These are phyloP conservation scores for Coniella vitis DNA, from an alignment of 2,329 filamentous ascomycete species.

Conservation along the genomic window DNA sequence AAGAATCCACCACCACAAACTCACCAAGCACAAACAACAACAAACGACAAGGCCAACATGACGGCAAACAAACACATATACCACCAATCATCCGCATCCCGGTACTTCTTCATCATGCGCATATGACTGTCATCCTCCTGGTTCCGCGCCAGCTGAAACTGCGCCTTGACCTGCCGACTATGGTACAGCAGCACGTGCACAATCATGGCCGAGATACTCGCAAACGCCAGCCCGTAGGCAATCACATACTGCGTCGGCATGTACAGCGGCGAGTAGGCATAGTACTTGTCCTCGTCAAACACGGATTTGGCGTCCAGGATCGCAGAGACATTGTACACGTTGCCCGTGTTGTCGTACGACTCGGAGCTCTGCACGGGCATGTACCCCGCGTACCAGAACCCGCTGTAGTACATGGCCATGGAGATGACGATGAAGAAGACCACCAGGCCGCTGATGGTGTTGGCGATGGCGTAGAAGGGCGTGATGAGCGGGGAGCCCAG, in stretches of 20 bases:
- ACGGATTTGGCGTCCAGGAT: slow-evolving; percentile 49
- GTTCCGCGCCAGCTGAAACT: slow-evolving; percentile 46
- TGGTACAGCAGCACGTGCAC: slow-evolving; percentile 51
- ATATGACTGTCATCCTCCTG: slow-evolving; percentile 55
- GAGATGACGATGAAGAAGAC: slow-evolving; percentile 52
- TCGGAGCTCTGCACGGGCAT: slow-evolving; percentile 54
- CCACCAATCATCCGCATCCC: slow-evolving; percentile 54
- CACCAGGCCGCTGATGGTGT: slow-evolving; percentile 45
- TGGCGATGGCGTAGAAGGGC: slow-evolving; percentile 50
- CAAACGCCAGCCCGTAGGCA: slow-evolving; percentile 58
- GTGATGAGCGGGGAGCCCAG: slow-evolving; percentile 42
- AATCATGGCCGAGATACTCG: slow-evolving; percentile 56
- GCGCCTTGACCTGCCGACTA: slow-evolving; percentile 46
- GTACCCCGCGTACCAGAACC: slow-evolving; percentile 51
- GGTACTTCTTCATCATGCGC: slow-evolving; percentile 55
- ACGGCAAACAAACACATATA: slow-evolving; percentile 43
- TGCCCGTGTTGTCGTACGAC: slow-evolving; percentile 58
- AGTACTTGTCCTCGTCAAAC: slow-evolving; percentile 56
- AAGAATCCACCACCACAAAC: background rate
- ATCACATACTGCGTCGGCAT: slow-evolving; percentile 56
- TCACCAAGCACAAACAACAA: slow-evolving; percentile 44
- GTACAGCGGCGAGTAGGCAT: slow-evolving; percentile 59
- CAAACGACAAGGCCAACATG: slow-evolving; percentile 50
- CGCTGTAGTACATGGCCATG: slow-evolving; percentile 51
- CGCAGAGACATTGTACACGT: slow-evolving; percentile 51